phyloP scores from a whole-genome alignment of 116 monocot genomes.

The Cymodocea nodosa region DNA sequence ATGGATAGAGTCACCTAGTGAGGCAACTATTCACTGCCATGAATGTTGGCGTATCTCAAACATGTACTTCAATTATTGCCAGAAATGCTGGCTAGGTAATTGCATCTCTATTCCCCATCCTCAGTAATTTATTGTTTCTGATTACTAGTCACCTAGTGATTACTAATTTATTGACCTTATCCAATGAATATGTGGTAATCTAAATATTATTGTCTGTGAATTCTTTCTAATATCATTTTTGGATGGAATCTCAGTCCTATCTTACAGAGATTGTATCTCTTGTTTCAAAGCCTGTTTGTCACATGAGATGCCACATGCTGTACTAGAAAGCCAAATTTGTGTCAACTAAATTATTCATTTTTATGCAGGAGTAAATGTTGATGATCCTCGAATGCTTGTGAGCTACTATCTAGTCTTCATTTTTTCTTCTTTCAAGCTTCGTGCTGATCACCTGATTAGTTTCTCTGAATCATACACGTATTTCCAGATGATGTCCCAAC shows the following conservation, averaged over 20 bases:
- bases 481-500: slow-evolving; percentile 64
- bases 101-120: neutral
- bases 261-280: too few species aligned
- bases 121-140: neutral
- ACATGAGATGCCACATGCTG: too few species aligned
- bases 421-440: slow-evolving; percentile 81
- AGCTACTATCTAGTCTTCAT: slow-evolving; percentile 92
- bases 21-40: slow-evolving; percentile 39
- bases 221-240: neutral
- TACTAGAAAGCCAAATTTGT: too few species aligned
- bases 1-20: slow-evolving; percentile 31
- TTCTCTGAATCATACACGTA: slow-evolving; percentile 62
- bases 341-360: slow-evolving; percentile 1
- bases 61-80: slow-evolving; percentile 57
- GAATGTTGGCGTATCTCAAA: slow-evolving; percentile 85
- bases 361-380: slow-evolving; percentile 65
- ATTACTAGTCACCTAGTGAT: neutral
- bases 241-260: too few species aligned
- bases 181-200: too few species aligned
- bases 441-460: slow-evolving; percentile 57
- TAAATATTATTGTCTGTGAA: neutral
- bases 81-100: slow-evolving; percentile 94
- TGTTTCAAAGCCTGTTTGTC: too few species aligned
- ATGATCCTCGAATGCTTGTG: slow-evolving; percentile 79
- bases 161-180: too few species aligned